Conservation (phyloP, 169 alveolate species). For the Eimeria tenella region DNA sequence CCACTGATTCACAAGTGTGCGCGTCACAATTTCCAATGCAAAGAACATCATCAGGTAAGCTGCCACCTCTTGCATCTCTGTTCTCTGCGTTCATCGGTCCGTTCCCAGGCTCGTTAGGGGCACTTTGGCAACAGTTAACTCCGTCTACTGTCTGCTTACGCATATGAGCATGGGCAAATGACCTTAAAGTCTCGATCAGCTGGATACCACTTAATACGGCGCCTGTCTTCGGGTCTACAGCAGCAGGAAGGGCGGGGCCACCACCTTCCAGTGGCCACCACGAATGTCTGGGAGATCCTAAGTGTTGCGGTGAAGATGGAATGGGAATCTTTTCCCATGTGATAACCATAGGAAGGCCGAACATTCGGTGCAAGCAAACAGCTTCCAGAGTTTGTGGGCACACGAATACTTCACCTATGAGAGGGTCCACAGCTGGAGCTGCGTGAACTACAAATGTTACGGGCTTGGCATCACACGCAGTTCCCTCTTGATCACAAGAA, state of each 20-base stretch:
- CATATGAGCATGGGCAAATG: not conserved
- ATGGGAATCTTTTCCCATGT: conserved; percentile 38
- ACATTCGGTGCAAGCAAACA: conserved; percentile 37
- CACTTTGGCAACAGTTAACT: not conserved
- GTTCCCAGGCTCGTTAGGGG: too few relatives aligned
- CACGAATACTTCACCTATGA: conserved; percentile 38
- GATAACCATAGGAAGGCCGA: conserved; percentile 32
- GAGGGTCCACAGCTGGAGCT: conserved; percentile 57
- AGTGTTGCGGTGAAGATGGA: not conserved
- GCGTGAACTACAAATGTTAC: conserved; percentile 25
- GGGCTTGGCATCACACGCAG: not conserved
- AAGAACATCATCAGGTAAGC: not conserved
- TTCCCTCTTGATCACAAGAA: not conserved
- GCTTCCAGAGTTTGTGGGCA: conserved; percentile 67
- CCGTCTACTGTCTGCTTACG: not conserved
- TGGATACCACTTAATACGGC: not conserved
- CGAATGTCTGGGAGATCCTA: not conserved
- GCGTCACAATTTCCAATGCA: not conserved
- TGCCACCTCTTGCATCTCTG: not conserved
- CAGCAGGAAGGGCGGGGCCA: conserved; percentile 44
- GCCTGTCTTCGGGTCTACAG: conserved; percentile 51
- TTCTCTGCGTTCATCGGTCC: not conserved
- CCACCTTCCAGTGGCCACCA: conserved; percentile 9
- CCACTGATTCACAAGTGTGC: not conserved
- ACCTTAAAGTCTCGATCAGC: conserved; percentile 44